Conservation (phyloP, 2,329 filamentous ascomycete genomes). For the Colletotrichum aenigma region DNA sequence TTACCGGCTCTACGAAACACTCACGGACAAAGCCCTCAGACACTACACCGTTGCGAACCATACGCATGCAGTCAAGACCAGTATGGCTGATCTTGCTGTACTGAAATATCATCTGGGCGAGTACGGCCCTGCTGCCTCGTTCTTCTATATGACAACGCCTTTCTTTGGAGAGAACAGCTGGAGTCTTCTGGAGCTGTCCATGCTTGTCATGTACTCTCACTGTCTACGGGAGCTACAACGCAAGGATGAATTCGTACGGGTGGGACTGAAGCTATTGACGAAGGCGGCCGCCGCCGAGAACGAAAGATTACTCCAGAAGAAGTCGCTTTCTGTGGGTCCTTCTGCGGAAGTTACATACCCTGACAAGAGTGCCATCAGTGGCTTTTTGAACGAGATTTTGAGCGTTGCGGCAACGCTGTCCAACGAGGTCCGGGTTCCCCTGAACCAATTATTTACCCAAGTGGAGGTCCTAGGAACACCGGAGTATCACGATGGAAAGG, state of each 20-base stretch:
- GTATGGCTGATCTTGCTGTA: constrained; percentile 84
- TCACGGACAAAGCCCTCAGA: constrained; percentile 85
- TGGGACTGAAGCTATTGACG: constrained; percentile 74
- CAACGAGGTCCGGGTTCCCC: constrained; percentile 68
- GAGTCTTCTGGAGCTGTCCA: constrained; percentile 78
- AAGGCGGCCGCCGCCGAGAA: constrained; percentile 65
- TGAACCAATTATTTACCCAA: constrained; percentile 76
- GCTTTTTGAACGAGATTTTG: constrained; percentile 53
- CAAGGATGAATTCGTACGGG: constrained; percentile 79
- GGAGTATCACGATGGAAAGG: constrained; percentile 70
- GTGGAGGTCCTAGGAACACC: constrained; percentile 72
- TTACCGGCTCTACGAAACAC: constrained; percentile 69
- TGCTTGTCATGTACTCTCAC: constrained; percentile 83
- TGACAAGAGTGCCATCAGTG: constrained; percentile 44
- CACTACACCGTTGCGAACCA: constrained; percentile 84
- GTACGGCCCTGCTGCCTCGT: constrained; percentile 73
- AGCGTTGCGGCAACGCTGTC: constrained; percentile 46
- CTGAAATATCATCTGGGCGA: constrained; percentile 81
- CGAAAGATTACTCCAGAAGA: constrained; percentile 47
- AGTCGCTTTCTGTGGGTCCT: constrained; percentile 20
- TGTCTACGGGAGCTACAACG: constrained; percentile 80
- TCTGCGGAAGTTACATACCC: constrained; percentile 29
- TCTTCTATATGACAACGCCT: constrained; percentile 78
- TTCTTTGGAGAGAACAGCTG: constrained; percentile 82
- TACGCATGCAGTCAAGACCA: constrained; percentile 75